These are phyloP conservation scores for Boletus subluridellus DNA, from an alignment of 1,284 basidiomycete species.

Conservation along the genomic window DNA sequence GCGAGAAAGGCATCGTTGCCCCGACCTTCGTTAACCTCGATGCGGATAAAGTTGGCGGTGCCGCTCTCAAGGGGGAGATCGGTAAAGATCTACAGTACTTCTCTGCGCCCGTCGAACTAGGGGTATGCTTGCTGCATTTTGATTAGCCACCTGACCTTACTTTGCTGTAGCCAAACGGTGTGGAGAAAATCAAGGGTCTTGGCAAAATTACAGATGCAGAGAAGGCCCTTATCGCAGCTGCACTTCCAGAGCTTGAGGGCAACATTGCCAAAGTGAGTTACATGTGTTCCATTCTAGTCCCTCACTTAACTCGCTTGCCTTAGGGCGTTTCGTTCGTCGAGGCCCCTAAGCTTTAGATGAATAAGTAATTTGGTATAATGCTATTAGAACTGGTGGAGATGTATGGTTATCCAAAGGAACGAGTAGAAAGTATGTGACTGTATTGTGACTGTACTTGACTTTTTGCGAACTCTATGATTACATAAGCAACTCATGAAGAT, in stretches of 20 bases:
- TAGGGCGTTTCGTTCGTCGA: constrained; percentile 40
- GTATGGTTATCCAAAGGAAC: constrained; percentile 3
- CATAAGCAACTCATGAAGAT: background rate
- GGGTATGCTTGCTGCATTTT: constrained; percentile 49
- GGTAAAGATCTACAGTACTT: constrained; percentile 76
- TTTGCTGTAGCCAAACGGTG: constrained; percentile 62
- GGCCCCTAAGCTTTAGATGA: constrained; percentile 36
- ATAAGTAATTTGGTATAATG: background rate
- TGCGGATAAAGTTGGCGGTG: constrained; percentile 72
- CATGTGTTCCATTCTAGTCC: background rate
- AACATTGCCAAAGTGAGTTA: constrained; percentile 73
- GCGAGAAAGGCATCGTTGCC: constrained; percentile 82
- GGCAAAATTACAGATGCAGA: constrained; percentile 74
- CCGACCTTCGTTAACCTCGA: constrained; percentile 84
- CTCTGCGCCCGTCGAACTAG: constrained; percentile 80
- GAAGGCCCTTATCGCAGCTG: constrained; percentile 70
- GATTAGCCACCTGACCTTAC: constrained; percentile 1
- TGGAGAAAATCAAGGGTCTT: constrained; percentile 75
- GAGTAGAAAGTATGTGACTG: constrained; percentile 3
- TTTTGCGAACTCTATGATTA: background rate
- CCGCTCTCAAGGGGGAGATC: constrained; percentile 60
- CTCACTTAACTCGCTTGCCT: background rate
- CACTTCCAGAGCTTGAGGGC: constrained; percentile 73
- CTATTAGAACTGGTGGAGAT: constrained; percentile 1
- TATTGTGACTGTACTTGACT: background rate